A percentile compares a stretch with the other conserved stretches of the same genome.
Evolutionary conservation across 257 asterid genomes (phyloP).

Genomic region (Solanum chiquidenum): DNA sequence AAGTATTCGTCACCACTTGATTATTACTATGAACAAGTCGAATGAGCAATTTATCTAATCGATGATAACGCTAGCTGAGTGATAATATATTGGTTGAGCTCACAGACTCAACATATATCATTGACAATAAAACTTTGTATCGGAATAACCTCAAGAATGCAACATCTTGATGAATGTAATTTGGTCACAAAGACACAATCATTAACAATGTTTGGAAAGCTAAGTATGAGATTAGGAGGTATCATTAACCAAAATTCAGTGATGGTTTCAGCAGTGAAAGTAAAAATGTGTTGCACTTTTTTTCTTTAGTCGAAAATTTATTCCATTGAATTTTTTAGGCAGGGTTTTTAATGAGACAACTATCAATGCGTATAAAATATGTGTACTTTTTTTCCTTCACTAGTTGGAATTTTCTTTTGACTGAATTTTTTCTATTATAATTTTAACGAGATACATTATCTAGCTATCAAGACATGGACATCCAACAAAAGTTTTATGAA

Average conservation of each 20-base stretch:
- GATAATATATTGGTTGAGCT: not conserved
- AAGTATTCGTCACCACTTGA: not conserved
- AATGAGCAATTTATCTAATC: no score
- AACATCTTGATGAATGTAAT: no score
- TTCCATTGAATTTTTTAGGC: fast-evolving
- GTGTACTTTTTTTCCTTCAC: not conserved
- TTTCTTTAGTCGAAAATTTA: not conserved
- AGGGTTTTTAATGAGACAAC: not conserved
- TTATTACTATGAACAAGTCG: no score
- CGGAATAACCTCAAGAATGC: not conserved
- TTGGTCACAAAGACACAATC: not conserved
- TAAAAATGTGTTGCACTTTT: not conserved
- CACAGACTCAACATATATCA: not conserved
- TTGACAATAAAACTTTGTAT: no score
- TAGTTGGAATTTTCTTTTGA: not conserved
- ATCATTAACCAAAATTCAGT: not conserved
- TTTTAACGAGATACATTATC: not conserved
- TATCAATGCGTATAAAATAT: not conserved
- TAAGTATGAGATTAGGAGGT: not conserved
- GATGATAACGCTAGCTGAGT: not conserved
- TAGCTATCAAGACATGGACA: not conserved
- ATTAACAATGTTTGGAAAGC: not conserved
- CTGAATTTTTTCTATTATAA: not conserved
- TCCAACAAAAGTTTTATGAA: not conserved
- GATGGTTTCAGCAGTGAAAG: not conserved